Evolutionary conservation across 1,139 yeast genomes (phyloP).

Genomic region (Suhomyces bolitotheri): DNA sequence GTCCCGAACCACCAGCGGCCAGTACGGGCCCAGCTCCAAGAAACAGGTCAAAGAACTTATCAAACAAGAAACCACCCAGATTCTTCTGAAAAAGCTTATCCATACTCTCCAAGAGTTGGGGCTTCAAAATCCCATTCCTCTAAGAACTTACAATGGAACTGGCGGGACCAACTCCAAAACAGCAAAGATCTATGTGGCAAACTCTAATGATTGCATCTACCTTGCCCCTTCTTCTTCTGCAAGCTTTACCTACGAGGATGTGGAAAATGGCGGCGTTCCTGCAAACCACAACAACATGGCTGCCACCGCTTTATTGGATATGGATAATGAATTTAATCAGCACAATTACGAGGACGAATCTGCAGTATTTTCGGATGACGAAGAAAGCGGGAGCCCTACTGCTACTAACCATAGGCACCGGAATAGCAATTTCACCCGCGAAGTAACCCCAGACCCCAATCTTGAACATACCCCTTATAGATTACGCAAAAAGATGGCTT

Average conservation of each 20-base stretch:
- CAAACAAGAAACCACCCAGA: slow-evolving; percentile 40
- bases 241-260: slow-evolving; percentile 48
- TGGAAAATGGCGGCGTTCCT: slow-evolving; percentile 40
- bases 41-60: slow-evolving; percentile 42
- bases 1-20: slow-evolving; percentile 7
- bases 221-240: slow-evolving; percentile 46
- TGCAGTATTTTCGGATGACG: slow-evolving; percentile 14
- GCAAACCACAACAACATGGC: slow-evolving; percentile 11
- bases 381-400: slow-evolving; percentile 7
- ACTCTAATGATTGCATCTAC: slow-evolving; percentile 44
- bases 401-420: slow-evolving; percentile 4
- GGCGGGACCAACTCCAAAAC: slow-evolving; percentile 31
- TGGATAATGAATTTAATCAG: slow-evolving; percentile 8
- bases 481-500: slow-evolving; percentile 16
- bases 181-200: slow-evolving; percentile 38
- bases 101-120: slow-evolving; percentile 40
- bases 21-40: slow-evolving; percentile 14
- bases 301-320: slow-evolving; percentile 11
- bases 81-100: slow-evolving; percentile 38
- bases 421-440: slow-evolving; percentile 7
- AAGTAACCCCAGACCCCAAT: slow-evolving; percentile 14
- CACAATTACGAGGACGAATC: slow-evolving; percentile 10
- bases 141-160: slow-evolving; percentile 28
- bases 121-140: slow-evolving; percentile 41
- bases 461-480: slow-evolving; percentile 11